Evolutionary conservation across 2,329 filamentous ascomycete species (phyloP).

Genomic region (Ophiocordyceps unilateralis): DNA sequence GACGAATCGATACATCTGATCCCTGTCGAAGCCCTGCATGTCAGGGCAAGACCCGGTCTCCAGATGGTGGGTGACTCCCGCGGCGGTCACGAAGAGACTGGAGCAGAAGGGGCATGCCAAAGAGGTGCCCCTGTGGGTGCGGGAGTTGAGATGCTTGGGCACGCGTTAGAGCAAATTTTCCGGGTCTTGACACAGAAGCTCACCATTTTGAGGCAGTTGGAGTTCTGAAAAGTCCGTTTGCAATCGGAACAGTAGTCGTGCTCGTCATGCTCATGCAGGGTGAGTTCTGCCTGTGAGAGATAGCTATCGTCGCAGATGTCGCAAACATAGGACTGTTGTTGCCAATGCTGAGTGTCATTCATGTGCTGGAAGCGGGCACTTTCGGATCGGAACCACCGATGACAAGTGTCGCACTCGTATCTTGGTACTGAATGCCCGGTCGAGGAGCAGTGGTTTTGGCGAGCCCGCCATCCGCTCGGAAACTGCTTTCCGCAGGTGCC

Average conservation of each 20-base stretch:
- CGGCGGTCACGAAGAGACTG: slow-evolving; percentile 25
- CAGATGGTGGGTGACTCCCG: slow-evolving; percentile 34
- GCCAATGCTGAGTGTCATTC: slow-evolving; percentile 12
- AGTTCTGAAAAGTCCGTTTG: slow-evolving; percentile 12
- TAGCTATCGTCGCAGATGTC: slow-evolving; percentile 8
- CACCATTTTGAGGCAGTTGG: slow-evolving; percentile 16
- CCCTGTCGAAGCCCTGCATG: slow-evolving; percentile 25
- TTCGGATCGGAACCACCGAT: slow-evolving; percentile 7
- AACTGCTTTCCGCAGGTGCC: slow-evolving; percentile 12
- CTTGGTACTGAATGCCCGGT: slow-evolving; percentile 9
- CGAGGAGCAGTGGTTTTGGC: slow-evolving; percentile 11
- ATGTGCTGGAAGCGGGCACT: slow-evolving; percentile 13
- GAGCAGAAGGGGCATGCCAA: slow-evolving; percentile 39
- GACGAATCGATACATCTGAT: slow-evolving; percentile 27
- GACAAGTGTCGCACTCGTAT: slow-evolving; percentile 14
- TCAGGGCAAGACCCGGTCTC: slow-evolving; percentile 33
- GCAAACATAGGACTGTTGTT: slow-evolving; percentile 9
- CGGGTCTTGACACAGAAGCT: background rate
- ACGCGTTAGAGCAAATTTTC: background rate
- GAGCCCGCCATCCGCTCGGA: slow-evolving; percentile 7
- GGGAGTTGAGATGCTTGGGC: slow-evolving; percentile 36
- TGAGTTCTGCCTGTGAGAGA: slow-evolving; percentile 3
- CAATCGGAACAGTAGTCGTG: slow-evolving; percentile 18
- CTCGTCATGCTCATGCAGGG: slow-evolving; percentile 10
- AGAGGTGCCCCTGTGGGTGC: slow-evolving; percentile 24